Evolutionary conservation across 2,329 filamentous ascomycete genomes (phyloP).

Genomic region (Metarhizium sp.): DNA sequence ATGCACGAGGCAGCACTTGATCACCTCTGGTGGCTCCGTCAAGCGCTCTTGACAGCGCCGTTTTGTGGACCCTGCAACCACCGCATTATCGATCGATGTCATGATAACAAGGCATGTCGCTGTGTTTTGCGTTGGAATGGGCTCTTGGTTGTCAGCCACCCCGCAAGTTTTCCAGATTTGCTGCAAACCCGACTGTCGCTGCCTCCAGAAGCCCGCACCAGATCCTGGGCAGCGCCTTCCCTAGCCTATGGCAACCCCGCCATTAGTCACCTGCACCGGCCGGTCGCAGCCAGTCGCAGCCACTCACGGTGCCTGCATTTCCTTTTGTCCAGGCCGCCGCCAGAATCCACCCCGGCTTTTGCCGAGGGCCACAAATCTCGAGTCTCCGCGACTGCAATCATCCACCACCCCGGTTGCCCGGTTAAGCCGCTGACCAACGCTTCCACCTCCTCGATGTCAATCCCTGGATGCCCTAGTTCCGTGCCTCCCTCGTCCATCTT

Average conservation of each 20-base stretch:
- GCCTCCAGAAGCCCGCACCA: too few species aligned
- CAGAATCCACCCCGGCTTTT: conserved; percentile 13
- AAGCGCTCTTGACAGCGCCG: too few species aligned
- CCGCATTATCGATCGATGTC: too few species aligned
- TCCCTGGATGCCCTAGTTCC: not conserved
- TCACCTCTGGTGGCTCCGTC: too few species aligned
- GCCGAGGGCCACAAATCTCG: conserved; percentile 7
- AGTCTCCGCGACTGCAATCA: not conserved
- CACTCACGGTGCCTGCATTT: conserved; percentile 2
- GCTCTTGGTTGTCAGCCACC: not conserved
- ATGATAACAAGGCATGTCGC: too few species aligned
- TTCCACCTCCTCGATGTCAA: not conserved
- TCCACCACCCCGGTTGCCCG: not conserved
- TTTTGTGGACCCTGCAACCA: too few species aligned
- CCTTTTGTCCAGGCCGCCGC: not conserved
- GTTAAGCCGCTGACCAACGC: not conserved
- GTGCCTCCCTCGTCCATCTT: not conserved
- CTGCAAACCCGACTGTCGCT: too few species aligned
- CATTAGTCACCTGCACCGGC: conserved; percentile 17
- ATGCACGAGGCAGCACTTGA: too few species aligned
- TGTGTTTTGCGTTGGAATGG: too few species aligned
- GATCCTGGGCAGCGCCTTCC: too few species aligned
- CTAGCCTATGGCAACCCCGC: conserved; percentile 24
- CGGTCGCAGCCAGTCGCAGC: not conserved
- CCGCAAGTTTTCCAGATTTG: too few species aligned